Conservation (phyloP, 768 basidiomycete genomes). For the Daedaleopsis nitida region DNA sequence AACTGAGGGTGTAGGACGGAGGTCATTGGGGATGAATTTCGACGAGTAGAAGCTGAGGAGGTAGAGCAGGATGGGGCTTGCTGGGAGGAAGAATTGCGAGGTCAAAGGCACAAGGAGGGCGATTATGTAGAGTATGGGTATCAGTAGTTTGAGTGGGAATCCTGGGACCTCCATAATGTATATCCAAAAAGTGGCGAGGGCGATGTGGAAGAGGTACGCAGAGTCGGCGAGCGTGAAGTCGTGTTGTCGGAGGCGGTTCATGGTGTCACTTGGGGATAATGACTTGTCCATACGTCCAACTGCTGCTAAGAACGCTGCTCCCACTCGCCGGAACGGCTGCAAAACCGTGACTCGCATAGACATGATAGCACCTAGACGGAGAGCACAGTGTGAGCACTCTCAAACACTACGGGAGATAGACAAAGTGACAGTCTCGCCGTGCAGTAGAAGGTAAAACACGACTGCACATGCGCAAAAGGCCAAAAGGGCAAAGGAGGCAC, state of each 20-base stretch:
- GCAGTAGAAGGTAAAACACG: too few species aligned
- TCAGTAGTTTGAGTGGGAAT: conserved; percentile 66
- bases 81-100: conserved; percentile 88
- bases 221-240: conserved; percentile 57
- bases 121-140: conserved; percentile 69
- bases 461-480: too few species aligned
- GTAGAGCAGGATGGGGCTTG: conserved; percentile 84
- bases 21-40: conserved; percentile 75
- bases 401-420: not conserved
- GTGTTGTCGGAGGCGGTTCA: conserved; percentile 59
- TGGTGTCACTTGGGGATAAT: conserved; percentile 66
- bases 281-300: conserved; percentile 76
- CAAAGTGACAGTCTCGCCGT: too few species aligned
- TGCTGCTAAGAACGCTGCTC: conserved; percentile 44
- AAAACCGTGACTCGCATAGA: conserved; percentile 5
- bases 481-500: too few species aligned
- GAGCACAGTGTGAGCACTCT: not conserved
- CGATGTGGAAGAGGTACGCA: conserved; percentile 65
- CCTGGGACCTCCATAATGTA: conserved; percentile 67
- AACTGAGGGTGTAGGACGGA: conserved; percentile 86
- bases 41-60: conserved; percentile 86
- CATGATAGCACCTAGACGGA: not conserved
- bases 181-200: conserved; percentile 71
- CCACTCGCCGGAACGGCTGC: conserved; percentile 22
- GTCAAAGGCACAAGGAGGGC: conserved; percentile 84